Conservation (phyloP, 345 rosid genomes). For the Eucalyptus polybractea region DNA sequence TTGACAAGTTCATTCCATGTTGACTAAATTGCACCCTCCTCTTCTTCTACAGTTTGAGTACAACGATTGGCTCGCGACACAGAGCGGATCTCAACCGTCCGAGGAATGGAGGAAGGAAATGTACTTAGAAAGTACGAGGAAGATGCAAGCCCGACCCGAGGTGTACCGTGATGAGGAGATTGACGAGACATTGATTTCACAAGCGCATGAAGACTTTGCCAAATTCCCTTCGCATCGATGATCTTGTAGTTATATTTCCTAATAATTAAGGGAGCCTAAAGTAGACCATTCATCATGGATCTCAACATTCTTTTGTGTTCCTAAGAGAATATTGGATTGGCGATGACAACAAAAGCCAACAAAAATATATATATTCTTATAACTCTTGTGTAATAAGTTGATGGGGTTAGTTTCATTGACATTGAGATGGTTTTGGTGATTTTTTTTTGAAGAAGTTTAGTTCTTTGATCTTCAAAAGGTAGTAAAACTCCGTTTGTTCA, state of each 20-base stretch:
- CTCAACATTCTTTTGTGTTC: too few relatives aligned
- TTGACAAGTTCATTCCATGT: not conserved
- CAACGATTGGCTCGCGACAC: conserved; percentile 44
- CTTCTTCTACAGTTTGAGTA: conserved; percentile 37
- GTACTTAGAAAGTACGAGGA: conserved; percentile 1
- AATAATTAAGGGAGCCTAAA: not conserved
- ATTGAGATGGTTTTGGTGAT: not conserved
- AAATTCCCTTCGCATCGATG: not conserved
- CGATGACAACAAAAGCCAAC: too few relatives aligned
- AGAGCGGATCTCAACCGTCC: conserved; percentile 8
- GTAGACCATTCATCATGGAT: too few relatives aligned
- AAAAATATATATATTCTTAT: not conserved
- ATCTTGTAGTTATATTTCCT: not conserved
- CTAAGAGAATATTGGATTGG: too few relatives aligned
- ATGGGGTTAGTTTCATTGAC: not conserved
- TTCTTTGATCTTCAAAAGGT: not conserved
- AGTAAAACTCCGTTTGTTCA: not conserved
- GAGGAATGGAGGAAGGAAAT: conserved; percentile 55
- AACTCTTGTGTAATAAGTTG: not conserved
- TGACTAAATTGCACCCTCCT: not conserved
- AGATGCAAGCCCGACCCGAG: conserved; percentile 1
- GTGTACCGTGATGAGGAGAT: conserved; percentile 56
- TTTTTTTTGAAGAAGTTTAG: not conserved
- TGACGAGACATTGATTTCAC: conserved; percentile 31
- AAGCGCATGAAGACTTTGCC: conserved; percentile 39